Evolutionary conservation across 2,329 filamentous ascomycete genomes (phyloP).

Genomic region (Ambrosiella cleistominuta): DNA sequence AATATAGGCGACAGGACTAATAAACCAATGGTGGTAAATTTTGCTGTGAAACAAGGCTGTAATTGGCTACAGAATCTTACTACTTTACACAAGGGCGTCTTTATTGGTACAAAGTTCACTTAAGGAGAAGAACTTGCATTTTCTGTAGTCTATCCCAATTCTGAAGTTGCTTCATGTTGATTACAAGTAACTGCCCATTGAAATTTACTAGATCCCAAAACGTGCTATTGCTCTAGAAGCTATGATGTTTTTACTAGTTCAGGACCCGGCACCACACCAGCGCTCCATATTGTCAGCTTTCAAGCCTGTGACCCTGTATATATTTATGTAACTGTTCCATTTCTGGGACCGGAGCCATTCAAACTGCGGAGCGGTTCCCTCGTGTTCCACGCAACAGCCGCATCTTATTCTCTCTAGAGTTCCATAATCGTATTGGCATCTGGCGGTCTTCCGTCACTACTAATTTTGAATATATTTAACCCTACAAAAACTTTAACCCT

Average conservation of each 20-base stretch:
- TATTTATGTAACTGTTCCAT: not conserved
- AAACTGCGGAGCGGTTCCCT: not conserved
- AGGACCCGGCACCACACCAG: too few species aligned
- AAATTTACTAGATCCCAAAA: not conserved
- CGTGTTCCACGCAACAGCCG: not conserved
- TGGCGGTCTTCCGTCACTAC: not conserved
- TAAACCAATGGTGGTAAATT: not conserved
- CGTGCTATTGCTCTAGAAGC: not conserved
- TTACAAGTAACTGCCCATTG: not conserved
- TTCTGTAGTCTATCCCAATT: not conserved
- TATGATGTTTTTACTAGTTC: not conserved
- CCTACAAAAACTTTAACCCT: too few species aligned
- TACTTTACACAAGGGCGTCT: not conserved
- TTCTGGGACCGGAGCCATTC: not conserved
- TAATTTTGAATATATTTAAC: too few species aligned
- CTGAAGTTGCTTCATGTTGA: not conserved
- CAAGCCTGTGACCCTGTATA: too few species aligned
- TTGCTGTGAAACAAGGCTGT: not conserved
- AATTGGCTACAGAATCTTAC: not conserved
- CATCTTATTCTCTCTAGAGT: not conserved
- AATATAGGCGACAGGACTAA: constrained; percentile 4
- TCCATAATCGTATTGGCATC: not conserved
- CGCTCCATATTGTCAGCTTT: too few species aligned
- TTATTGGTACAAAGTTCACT: not conserved
- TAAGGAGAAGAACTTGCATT: not conserved